phyloP scores from a whole-genome alignment of 305 asterid genomes.

The Fraxinus nigra region DNA sequence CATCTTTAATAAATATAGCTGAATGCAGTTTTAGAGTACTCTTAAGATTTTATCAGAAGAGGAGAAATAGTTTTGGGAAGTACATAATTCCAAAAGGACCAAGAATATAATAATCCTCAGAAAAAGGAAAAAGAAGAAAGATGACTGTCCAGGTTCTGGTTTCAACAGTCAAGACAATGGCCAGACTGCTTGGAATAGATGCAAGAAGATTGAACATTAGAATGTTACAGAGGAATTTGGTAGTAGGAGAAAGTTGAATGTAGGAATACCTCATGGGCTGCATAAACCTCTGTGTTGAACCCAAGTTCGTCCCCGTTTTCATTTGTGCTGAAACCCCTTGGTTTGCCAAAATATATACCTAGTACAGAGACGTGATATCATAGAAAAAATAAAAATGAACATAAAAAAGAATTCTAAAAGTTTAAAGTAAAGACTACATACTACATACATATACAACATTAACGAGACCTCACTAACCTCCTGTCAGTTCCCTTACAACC shows the following conservation, averaged over 20 bases:
- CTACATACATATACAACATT: not conserved
- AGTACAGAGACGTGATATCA: slow-evolving; percentile 8
- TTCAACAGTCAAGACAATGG: not conserved
- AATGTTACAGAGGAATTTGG: not conserved
- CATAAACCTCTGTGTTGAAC: slow-evolving; percentile 92
- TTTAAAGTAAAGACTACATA: not conserved
- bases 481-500: slow-evolving; percentile 97
- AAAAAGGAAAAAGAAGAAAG: not conserved
- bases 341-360: slow-evolving; percentile 97
- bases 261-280: slow-evolving; percentile 63
- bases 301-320: slow-evolving; percentile 86
- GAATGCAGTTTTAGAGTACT: not conserved
- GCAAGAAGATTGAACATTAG: not conserved
- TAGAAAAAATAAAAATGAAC: not conserved
- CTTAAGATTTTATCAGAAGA: not conserved
- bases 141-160: not conserved
- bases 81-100: not conserved
- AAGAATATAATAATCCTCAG: not conserved
- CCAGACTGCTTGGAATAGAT: not conserved
- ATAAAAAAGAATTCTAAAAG: not conserved
- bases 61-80: not conserved
- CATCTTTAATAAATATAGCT: not conserved
- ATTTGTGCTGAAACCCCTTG: slow-evolving; percentile 75
- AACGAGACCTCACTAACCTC: slow-evolving; percentile 54
- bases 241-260: slow-evolving; percentile 17